A percentile compares a stretch with the other conserved stretches of the same genome.
Conservation (phyloP, 306 rosid genomes). For the Malus sylvestris region DNA sequence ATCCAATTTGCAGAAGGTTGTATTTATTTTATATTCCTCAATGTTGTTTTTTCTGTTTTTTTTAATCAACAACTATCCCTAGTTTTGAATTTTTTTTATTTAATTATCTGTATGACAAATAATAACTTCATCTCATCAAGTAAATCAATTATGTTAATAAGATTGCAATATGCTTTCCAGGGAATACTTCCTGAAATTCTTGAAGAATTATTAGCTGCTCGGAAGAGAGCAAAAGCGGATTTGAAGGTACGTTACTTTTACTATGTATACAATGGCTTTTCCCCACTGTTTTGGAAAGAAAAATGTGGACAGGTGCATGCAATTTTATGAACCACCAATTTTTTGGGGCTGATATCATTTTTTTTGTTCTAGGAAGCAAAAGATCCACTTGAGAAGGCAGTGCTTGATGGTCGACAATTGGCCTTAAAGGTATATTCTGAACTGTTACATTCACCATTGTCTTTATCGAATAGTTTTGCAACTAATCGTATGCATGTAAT, state of each 20-base stretch:
- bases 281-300: not conserved
- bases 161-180: conserved; percentile 32
- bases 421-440: conserved; percentile 63
- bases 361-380: conserved; percentile 58
- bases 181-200: conserved; percentile 99
- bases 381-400: conserved; percentile 95
- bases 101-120: conserved; percentile 1
- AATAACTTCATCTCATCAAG: conserved; percentile 1
- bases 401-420: conserved; percentile 90
- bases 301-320: not conserved
- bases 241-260: conserved; percentile 53
- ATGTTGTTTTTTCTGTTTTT: not conserved
- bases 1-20: conserved; percentile 75
- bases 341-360: not conserved
- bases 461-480: not conserved
- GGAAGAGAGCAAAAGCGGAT: conserved; percentile 95
- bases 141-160: not conserved
- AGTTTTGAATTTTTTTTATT: conserved; percentile 12
- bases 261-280: not conserved
- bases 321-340: conserved; percentile 8
- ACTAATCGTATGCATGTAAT: not conserved
- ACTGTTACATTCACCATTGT: conserved; percentile 9
- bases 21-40: not conserved
- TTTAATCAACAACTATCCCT: not conserved
- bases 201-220: conserved; percentile 87